phyloP scores from a whole-genome alignment of 768 basidiomycete species.

The Trametes sanguinea region DNA sequence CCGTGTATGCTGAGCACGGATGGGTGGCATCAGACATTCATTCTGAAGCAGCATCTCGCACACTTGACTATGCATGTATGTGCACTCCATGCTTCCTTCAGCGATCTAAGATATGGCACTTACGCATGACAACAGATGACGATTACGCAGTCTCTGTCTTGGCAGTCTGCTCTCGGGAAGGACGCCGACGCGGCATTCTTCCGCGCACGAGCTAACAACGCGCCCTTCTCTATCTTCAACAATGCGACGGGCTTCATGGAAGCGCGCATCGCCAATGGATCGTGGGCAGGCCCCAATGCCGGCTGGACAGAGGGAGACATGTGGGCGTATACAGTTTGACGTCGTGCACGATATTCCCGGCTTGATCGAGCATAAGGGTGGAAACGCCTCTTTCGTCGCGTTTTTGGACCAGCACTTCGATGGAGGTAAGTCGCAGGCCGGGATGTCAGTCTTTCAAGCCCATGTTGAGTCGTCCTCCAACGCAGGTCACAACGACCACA shows the following conservation, averaged over 20 bases:
- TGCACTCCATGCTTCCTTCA: background rate
- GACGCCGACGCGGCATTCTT: slow-evolving; percentile 52
- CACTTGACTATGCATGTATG: slow-evolving; percentile 75
- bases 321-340: slow-evolving; percentile 78
- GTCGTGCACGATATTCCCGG: slow-evolving; percentile 71
- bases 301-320: slow-evolving; percentile 86
- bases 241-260: slow-evolving; percentile 78
- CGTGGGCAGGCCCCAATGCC: slow-evolving; percentile 65
- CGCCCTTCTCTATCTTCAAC: slow-evolving; percentile 71
- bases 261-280: slow-evolving; percentile 65
- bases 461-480: no score
- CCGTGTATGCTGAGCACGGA: slow-evolving; percentile 63
- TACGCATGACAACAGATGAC: slow-evolving; percentile 51
- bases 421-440: slow-evolving; percentile 39
- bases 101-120: background rate
- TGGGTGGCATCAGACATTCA: slow-evolving; percentile 82
- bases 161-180: slow-evolving; percentile 54
- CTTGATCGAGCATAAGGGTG: slow-evolving; percentile 64
- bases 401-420: slow-evolving; percentile 63
- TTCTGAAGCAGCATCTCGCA: slow-evolving; percentile 77
- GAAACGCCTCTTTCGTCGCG: slow-evolving; percentile 61
- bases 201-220: slow-evolving; percentile 52
- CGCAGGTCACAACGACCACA: slow-evolving; percentile 75
- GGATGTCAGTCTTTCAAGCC: background rate
- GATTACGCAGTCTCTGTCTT: slow-evolving; percentile 73